These are phyloP conservation scores for Nigrospora osmanthi DNA, from an alignment of 2,329 filamentous ascomycete genomes.

Conservation along the genomic window DNA sequence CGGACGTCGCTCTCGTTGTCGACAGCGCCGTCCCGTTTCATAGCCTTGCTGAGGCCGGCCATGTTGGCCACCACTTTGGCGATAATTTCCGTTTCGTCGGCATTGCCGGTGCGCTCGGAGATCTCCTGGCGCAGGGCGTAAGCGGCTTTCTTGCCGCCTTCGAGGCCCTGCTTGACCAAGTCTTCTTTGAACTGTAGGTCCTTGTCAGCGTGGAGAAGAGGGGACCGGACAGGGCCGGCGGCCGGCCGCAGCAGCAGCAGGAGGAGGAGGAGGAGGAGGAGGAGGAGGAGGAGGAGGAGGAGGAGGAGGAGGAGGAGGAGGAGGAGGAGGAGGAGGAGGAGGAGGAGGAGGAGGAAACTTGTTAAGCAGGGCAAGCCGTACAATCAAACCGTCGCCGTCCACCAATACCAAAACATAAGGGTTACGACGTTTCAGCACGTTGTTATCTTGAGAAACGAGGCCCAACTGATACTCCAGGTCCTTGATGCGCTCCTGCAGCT, in stretches of 20 bases:
- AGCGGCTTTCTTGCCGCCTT: slow-evolving; percentile 46
- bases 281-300: no score
- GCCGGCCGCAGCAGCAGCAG: slow-evolving; percentile 5
- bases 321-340: no score
- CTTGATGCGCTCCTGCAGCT: slow-evolving; percentile 40
- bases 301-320: no score
- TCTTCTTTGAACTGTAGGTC: slow-evolving; percentile 45
- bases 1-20: slow-evolving; percentile 36
- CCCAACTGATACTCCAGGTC: slow-evolving; percentile 27
- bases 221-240: not conserved
- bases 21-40: slow-evolving; percentile 40
- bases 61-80: slow-evolving; percentile 51
- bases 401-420: slow-evolving; percentile 54
- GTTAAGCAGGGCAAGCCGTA: slow-evolving; percentile 23
- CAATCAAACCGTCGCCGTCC: slow-evolving; percentile 56
- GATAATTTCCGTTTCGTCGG: slow-evolving; percentile 43
- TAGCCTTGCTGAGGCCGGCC: slow-evolving; percentile 37
- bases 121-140: slow-evolving; percentile 40
- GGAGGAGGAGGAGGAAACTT: no score
- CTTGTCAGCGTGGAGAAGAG: not conserved
- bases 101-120: slow-evolving; percentile 34
- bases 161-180: slow-evolving; percentile 44
- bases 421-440: slow-evolving; percentile 39
- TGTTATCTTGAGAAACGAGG: slow-evolving; percentile 27
- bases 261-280: no score